Evolutionary conservation across 257 asterid genomes (phyloP).

Genomic region (Fraxinus americana): DNA sequence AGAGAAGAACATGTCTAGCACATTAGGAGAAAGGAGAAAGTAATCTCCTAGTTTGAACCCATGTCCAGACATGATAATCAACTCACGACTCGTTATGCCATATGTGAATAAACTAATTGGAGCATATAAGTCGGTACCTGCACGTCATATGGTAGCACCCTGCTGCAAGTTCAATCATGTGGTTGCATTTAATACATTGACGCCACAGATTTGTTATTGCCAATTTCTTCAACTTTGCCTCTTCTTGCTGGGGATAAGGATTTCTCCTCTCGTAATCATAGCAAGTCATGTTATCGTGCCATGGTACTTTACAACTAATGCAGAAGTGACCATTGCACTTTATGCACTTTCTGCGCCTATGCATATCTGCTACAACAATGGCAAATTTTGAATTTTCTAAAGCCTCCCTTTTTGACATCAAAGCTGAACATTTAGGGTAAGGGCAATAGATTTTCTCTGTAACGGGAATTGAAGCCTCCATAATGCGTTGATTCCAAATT

Average conservation of each 20-base stretch:
- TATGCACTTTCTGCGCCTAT: constrained; percentile 50
- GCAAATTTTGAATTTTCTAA: constrained; percentile 39
- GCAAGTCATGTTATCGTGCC: constrained; percentile 68
- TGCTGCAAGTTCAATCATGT: constrained; percentile 59
- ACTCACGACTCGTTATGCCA: constrained; percentile 7
- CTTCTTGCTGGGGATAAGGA: constrained; percentile 52
- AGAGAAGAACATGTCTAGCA: not conserved
- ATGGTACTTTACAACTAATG: constrained; percentile 68
- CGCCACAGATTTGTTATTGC: constrained; percentile 59
- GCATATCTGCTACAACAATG: constrained; percentile 23
- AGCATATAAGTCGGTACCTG: constrained; percentile 40
- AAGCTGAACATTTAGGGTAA: constrained; percentile 72
- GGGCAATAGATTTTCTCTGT: constrained; percentile 77
- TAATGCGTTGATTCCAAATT: constrained; percentile 56
- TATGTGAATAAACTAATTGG: constrained; percentile 1
- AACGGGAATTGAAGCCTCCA: constrained; percentile 70
- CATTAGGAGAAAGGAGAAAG: not conserved
- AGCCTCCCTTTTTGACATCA: constrained; percentile 66
- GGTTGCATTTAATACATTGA: constrained; percentile 63
- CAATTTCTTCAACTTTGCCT: constrained; percentile 52
- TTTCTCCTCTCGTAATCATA: constrained; percentile 39
- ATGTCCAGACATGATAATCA: not conserved
- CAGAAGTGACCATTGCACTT: constrained; percentile 60
- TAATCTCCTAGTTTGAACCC: not conserved
- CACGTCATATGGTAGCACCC: constrained; percentile 74